Evolutionary conservation across 176 grass and related monocot genomes (phyloP).

Genomic region (Poa pratensis): DNA sequence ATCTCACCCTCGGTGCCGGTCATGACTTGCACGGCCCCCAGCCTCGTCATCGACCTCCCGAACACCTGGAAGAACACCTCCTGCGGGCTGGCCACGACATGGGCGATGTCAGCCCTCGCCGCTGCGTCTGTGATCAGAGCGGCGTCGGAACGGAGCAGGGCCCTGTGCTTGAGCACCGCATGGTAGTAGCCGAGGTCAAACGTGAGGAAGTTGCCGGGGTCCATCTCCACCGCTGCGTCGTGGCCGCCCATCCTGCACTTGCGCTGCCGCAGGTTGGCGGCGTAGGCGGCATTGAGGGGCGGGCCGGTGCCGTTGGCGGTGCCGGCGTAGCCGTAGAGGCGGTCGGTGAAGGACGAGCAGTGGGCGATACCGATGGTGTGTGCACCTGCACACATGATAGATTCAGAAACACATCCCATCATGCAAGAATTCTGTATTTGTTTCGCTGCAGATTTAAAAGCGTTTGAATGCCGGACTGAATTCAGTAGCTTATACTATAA

Average conservation of each 20-base stretch:
- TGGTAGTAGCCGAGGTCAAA: conserved; percentile 82
- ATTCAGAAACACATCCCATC: not conserved
- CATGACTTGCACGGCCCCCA: conserved; percentile 31
- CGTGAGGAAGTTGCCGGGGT: conserved; percentile 79
- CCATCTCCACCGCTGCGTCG: conserved; percentile 69
- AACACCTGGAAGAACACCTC: conserved; percentile 71
- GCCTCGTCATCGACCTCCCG: conserved; percentile 70
- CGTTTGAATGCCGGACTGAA: not conserved
- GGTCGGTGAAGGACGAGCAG: conserved; percentile 47
- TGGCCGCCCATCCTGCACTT: conserved; percentile 58
- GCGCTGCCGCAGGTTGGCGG: conserved; percentile 61
- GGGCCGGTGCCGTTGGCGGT: conserved; percentile 59
- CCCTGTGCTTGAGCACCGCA: conserved; percentile 61
- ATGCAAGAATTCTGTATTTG: too few species aligned
- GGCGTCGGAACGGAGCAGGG: conserved; percentile 67
- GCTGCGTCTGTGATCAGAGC: conserved; percentile 46
- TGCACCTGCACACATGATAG: not conserved
- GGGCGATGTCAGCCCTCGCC: conserved; percentile 44
- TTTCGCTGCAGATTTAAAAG: too few species aligned
- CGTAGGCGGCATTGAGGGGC: conserved; percentile 63
- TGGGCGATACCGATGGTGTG: conserved; percentile 25
- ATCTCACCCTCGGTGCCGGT: too few species aligned
- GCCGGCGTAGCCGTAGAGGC: conserved; percentile 51
- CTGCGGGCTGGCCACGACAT: conserved; percentile 26
- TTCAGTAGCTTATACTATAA: not conserved